phyloP scores from a whole-genome alignment of 257 asterid species.

The Eustoma russellianum region DNA sequence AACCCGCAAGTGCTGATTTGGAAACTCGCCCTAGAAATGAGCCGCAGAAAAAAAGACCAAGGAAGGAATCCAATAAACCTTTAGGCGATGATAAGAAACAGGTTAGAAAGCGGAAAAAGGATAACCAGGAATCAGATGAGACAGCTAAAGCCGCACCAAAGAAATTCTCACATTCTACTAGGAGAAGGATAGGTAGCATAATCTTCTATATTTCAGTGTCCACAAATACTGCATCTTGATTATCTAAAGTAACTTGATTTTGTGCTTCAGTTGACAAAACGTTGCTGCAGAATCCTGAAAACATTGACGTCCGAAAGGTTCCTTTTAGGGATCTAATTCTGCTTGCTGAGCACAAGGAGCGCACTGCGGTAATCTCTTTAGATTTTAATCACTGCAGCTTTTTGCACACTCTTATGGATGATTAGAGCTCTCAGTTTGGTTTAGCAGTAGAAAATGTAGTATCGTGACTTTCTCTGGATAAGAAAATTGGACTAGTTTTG shows the following conservation, averaged over 20 bases:
- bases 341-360: conserved; percentile 77
- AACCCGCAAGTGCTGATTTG: conserved; percentile 21
- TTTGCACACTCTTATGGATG: neutral
- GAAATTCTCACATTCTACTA: conserved; percentile 69
- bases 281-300: conserved; percentile 71
- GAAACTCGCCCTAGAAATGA: conserved; percentile 39
- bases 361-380: conserved; percentile 14
- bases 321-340: conserved; percentile 69
- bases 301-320: conserved; percentile 46
- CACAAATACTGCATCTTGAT: neutral
- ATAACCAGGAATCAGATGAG: conserved; percentile 36
- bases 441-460: neutral
- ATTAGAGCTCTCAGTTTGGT: neutral
- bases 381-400: neutral
- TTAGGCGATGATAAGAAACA: conserved; percentile 42
- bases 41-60: conserved; percentile 26
- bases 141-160: conserved; percentile 42
- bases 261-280: conserved; percentile 52
- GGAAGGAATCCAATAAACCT: conserved; percentile 33
- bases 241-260: conserved; percentile 10
- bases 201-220: conserved; percentile 3
- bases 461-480: too few species aligned
- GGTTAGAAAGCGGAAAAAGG: conserved; percentile 45
- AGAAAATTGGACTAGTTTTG: too few species aligned
- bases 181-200: conserved; percentile 47